Base-by-base conservation (phyloP, 495 filamentous ascomycete genomes). In the Apiosordaria backusii region DNA sequence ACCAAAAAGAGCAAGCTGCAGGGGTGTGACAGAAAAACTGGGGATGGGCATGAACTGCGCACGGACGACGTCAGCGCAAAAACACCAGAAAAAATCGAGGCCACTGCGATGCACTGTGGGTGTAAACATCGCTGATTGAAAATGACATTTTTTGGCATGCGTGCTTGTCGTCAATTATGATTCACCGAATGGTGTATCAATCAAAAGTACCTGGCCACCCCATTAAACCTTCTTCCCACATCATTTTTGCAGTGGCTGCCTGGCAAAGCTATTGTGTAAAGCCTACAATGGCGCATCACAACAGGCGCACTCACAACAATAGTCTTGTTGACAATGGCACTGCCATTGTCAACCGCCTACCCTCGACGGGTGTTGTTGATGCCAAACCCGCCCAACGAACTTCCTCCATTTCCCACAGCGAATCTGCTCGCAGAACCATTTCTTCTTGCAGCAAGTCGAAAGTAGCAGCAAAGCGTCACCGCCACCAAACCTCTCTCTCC, bases 311-410 rank as follows among this genome's bases (percentile, higher is more conserved):
- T 40, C 50, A 60, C 54, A 60, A 57, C n/a, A 18, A 50, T 18
- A 50, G 15, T 21, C 60, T 67, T 66, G 67, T 27, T 40, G 21
- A n/a, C 26, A 55, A 50, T 27, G 13, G 23, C 16, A 45, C 13
- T 35, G 50, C 22, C 21, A 45, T n/a, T 23, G 24, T 26, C 22
- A 78, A 64, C 15, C 73, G 73, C 6, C 74, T 72, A 35, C 68
- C 75, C 3, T 45, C 35, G 35, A 45, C 9, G 35, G 35, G 35
- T 45, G 5, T 45, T 45, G 13, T 15, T 45, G 35, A 13, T 45
- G 35, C 9, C 35, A 45, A 9, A 13, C 35, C 10, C 16, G 35
- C 35, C 35, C 35, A 45, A 45, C 35, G 10, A 45, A 6, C 35
- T 45, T 7, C 35, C 35, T 45, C 35, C 35, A 10, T 45, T 13